These are phyloP conservation scores for Lactarius akahatsu DNA, from an alignment of 768 basidiomycete species.

Conservation along the genomic window DNA sequence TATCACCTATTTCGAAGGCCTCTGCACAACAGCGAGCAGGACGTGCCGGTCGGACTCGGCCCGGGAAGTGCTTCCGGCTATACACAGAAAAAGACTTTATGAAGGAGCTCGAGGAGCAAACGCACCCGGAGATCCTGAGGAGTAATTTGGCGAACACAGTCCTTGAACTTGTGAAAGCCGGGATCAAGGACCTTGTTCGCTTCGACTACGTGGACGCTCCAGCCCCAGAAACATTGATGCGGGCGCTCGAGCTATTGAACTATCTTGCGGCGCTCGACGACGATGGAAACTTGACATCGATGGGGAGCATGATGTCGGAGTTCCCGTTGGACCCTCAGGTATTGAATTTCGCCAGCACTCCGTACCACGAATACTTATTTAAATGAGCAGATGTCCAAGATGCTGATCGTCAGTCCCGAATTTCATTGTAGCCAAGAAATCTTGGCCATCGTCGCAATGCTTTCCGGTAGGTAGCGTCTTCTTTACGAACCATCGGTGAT, in stretches of 20 bases:
- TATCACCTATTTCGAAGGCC: conserved; percentile 95
- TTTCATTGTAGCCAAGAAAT: conserved; percentile 97
- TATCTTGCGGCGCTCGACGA: conserved; percentile 92
- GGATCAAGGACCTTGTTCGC: conserved; percentile 86
- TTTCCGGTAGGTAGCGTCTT: conserved; percentile 62
- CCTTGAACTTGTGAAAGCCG: conserved; percentile 90
- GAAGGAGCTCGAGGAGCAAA: conserved; percentile 94
- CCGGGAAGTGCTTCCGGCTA: conserved; percentile 95
- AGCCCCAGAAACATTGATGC: conserved; percentile 95
- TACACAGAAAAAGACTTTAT: conserved; percentile 99
- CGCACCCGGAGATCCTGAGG: conserved; percentile 92
- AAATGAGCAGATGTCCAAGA: conserved; percentile 70
- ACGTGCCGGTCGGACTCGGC: conserved; percentile 92
- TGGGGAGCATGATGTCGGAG: conserved; percentile 94
- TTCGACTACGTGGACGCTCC: conserved; percentile 94
- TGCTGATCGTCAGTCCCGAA: conserved; percentile 91
- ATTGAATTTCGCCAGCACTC: not conserved
- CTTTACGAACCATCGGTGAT: not conserved
- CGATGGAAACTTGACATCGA: conserved; percentile 82
- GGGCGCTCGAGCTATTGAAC: conserved; percentile 91
- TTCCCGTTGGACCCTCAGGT: conserved; percentile 99
- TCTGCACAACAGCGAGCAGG: conserved; percentile 95
- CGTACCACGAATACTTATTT: not conserved
- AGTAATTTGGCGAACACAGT: conserved; percentile 94
- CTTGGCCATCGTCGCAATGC: conserved; percentile 92